Evolutionary conservation across 2,329 filamentous ascomycete genomes (phyloP).

Genomic region (Zalaria sp.): DNA sequence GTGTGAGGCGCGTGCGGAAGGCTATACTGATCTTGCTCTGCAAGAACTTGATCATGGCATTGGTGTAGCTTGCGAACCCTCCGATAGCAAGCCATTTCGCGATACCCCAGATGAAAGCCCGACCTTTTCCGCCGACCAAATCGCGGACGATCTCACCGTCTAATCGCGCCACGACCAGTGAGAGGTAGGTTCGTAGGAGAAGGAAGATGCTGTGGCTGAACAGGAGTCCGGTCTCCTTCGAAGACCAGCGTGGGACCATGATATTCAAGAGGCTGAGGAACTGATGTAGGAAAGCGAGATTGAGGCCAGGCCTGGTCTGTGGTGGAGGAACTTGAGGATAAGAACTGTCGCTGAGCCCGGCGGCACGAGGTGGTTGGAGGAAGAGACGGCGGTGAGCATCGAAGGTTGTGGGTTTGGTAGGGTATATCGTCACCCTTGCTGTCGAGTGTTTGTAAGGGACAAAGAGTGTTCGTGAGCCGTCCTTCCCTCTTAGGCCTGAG

Average conservation of each 20-base stretch:
- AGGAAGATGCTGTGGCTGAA: slow-evolving; percentile 82
- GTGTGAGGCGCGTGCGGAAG: slow-evolving; percentile 83
- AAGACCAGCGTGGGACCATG: slow-evolving; percentile 90
- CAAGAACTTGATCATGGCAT: slow-evolving; percentile 97
- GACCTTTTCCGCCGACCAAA: slow-evolving; percentile 87
- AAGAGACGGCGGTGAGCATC: slow-evolving; percentile 92
- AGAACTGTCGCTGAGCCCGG: slow-evolving; percentile 54
- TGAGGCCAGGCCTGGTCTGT: slow-evolving; percentile 85
- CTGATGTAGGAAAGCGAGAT: slow-evolving; percentile 91
- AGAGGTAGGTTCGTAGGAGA: slow-evolving; percentile 85
- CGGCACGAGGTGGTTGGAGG: slow-evolving; percentile 74
- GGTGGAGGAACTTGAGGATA: slow-evolving; percentile 61
- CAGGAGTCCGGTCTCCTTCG: slow-evolving; percentile 85
- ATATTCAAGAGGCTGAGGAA: slow-evolving; percentile 94
- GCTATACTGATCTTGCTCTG: slow-evolving; percentile 97
- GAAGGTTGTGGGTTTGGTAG: slow-evolving; percentile 85
- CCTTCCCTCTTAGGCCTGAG: slow-evolving; percentile 84
- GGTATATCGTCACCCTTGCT: slow-evolving; percentile 79
- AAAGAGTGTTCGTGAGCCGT: slow-evolving; percentile 87
- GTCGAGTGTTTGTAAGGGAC: slow-evolving; percentile 83
- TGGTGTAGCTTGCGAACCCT: slow-evolving; percentile 88
- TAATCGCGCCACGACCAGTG: slow-evolving; percentile 77
- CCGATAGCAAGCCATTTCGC: slow-evolving; percentile 92
- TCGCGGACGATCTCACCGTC: slow-evolving; percentile 95
- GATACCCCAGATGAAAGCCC: slow-evolving; percentile 75